These are phyloP conservation scores for Monosporascus cannonballus DNA, from an alignment of 2,329 filamentous ascomycete genomes.

Conservation along the genomic window DNA sequence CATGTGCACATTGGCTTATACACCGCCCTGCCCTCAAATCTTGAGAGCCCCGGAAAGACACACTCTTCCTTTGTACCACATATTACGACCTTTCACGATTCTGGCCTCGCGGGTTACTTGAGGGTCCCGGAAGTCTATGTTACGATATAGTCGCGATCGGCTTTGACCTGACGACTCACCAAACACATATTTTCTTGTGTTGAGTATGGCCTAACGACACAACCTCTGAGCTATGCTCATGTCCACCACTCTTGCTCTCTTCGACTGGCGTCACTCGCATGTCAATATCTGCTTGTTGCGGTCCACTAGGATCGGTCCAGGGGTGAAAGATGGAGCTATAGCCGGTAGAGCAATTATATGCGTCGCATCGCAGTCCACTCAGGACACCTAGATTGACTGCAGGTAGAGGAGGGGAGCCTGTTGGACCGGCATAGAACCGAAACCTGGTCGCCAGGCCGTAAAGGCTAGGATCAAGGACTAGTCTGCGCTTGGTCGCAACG, in stretches of 20 bases:
- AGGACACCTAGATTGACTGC: slow-evolving; percentile 15
- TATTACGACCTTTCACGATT: slow-evolving; percentile 10
- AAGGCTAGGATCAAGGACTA: slow-evolving; percentile 8
- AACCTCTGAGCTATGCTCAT: slow-evolving; percentile 2
- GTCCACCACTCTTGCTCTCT: neutral
- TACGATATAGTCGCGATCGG: slow-evolving; percentile 12
- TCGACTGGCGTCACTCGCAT: slow-evolving; percentile 1
- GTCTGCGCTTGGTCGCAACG: slow-evolving; percentile 9
- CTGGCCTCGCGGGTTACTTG: slow-evolving; percentile 10
- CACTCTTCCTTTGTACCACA: slow-evolving; percentile 5
- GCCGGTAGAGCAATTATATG: slow-evolving; percentile 2
- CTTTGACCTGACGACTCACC: slow-evolving; percentile 10
- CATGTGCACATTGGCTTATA: too few relatives aligned
- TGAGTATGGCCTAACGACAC: slow-evolving; percentile 8
- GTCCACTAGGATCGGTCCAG: neutral
- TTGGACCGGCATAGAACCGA: slow-evolving; percentile 5
- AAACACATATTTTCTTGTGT: slow-evolving; percentile 19
- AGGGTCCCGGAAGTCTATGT: slow-evolving; percentile 9
- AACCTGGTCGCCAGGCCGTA: slow-evolving; percentile 8
- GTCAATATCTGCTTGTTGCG: neutral
- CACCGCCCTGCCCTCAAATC: neutral
- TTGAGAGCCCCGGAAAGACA: slow-evolving; percentile 8
- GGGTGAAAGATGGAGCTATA: slow-evolving; percentile 5
- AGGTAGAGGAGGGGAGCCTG: slow-evolving; percentile 6
- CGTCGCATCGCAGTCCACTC: slow-evolving; percentile 7